These are phyloP conservation scores for Trichosanthes truncata DNA, from an alignment of 306 rosid genomes.

Conservation along the genomic window DNA sequence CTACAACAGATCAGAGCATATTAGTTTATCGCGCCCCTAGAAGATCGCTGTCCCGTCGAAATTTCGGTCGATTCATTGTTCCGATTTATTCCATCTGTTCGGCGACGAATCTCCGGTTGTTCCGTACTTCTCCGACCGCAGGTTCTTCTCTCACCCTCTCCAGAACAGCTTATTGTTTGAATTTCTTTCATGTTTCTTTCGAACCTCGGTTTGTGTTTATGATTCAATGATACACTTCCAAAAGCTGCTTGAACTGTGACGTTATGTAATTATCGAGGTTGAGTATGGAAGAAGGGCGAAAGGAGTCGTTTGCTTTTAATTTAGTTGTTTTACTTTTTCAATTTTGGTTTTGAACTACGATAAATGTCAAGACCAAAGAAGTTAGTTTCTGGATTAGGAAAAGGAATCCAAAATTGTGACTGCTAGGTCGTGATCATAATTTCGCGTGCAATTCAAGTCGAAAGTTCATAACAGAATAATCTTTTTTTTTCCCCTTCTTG, in stretches of 20 bases:
- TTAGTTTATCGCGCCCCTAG: neutral
- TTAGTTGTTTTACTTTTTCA: neutral
- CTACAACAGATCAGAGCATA: neutral
- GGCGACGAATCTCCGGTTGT: neutral
- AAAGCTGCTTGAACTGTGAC: neutral
- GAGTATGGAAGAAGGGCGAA: neutral
- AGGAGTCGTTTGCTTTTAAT: neutral
- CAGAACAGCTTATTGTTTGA: neutral
- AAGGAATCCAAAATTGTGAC: neutral
- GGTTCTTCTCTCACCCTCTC: slow-evolving; percentile 5
- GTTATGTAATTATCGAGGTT: neutral
- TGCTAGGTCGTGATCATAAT: neutral
- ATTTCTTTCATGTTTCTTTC: neutral
- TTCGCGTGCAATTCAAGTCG: neutral
- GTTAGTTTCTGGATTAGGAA: neutral
- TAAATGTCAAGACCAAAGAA: neutral
- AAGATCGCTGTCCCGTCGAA: neutral
- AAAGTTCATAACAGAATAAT: neutral
- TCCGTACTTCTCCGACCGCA: neutral
- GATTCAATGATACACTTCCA: neutral
- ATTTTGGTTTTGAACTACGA: neutral
- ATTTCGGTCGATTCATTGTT: neutral
- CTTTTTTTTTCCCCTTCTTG: neutral
- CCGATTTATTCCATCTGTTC: slow-evolving; percentile 1
- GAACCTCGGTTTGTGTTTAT: neutral